Percentiles rank a stretch among this genome's conserved stretches.
Conservation (phyloP, 441 rosid genomes). For the Populus hybrid region DNA sequence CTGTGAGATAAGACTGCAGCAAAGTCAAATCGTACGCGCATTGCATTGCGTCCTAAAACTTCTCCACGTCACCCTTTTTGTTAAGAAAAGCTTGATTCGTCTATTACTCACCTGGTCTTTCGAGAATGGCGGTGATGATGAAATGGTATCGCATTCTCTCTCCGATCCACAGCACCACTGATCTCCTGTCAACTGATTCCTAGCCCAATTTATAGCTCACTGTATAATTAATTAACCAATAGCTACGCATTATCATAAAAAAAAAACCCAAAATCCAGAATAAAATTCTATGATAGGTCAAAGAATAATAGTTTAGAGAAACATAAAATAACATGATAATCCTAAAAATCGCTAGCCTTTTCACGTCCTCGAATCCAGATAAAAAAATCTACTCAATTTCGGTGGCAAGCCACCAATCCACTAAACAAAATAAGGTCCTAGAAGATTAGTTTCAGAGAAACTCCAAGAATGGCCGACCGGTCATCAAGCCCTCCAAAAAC, state of each 20-base stretch:
- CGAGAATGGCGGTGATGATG: neutral
- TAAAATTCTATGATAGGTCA: neutral
- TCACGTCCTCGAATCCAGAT: neutral
- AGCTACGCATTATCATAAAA: no score
- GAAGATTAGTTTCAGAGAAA: neutral
- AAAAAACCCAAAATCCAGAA: neutral
- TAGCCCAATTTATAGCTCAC: neutral
- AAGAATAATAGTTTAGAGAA: neutral
- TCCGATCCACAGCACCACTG: neutral
- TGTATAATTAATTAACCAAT: neutral
- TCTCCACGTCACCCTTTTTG: neutral
- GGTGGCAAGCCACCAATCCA: neutral
- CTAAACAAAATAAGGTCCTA: slow-evolving; percentile 2
- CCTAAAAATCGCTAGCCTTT: neutral
- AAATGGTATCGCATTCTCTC: neutral
- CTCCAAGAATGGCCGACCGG: slow-evolving; percentile 3
- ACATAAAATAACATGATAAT: neutral
- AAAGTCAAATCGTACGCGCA: neutral
- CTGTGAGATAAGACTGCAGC: neutral
- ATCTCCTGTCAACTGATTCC: neutral
- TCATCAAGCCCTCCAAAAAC: slow-evolving; percentile 16
- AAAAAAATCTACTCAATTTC: neutral
- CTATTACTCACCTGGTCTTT: neutral
- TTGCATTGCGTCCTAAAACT: no score
- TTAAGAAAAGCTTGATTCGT: neutral